A percentile compares a stretch with the other conserved stretches of the same genome.
Conservation (phyloP, 345 rosid genomes). For the Crucihimalaya himalaica region DNA sequence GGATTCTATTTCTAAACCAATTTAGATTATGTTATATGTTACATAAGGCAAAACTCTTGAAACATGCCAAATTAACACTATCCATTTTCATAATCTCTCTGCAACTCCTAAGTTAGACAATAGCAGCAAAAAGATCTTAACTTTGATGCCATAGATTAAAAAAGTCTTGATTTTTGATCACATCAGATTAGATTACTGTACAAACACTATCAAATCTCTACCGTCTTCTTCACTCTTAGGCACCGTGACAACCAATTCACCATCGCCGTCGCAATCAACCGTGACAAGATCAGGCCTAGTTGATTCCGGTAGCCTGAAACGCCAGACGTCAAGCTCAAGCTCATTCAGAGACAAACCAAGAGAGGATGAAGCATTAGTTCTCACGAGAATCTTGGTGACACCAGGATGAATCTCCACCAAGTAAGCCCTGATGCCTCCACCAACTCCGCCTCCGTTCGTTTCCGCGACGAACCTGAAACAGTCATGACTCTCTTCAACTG, state of each 20-base stretch:
- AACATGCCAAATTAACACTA: not conserved
- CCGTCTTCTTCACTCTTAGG: conserved; percentile 60
- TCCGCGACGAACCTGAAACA: conserved; percentile 82
- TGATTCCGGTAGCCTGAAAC: conserved; percentile 78
- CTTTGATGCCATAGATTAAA: not conserved
- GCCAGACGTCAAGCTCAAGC: conserved; percentile 88
- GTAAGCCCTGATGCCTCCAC: conserved; percentile 65
- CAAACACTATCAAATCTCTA: conserved; percentile 77
- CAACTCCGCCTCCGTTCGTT: conserved; percentile 62
- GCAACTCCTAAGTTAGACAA: not conserved
- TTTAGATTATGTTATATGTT: not conserved
- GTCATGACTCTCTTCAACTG: conserved; percentile 64
- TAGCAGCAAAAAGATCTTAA: not conserved
- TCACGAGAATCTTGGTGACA: conserved; percentile 69
- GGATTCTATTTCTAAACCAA: conserved; percentile 44
- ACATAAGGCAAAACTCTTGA: conserved; percentile 19
- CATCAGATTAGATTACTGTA: conserved; percentile 51
- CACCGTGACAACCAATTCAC: conserved; percentile 83
- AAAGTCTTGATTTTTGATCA: not conserved
- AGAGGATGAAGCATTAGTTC: conserved; percentile 60
- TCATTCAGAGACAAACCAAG: conserved; percentile 58
- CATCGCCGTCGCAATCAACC: conserved; percentile 62
- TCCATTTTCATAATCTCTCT: not conserved
- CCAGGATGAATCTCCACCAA: conserved; percentile 78
- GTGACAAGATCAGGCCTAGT: conserved; percentile 84